A percentile compares a stretch with the other conserved stretches of the same genome.
Conservation (phyloP, 306 rosid genomes). For the Hippophae tibetana region DNA sequence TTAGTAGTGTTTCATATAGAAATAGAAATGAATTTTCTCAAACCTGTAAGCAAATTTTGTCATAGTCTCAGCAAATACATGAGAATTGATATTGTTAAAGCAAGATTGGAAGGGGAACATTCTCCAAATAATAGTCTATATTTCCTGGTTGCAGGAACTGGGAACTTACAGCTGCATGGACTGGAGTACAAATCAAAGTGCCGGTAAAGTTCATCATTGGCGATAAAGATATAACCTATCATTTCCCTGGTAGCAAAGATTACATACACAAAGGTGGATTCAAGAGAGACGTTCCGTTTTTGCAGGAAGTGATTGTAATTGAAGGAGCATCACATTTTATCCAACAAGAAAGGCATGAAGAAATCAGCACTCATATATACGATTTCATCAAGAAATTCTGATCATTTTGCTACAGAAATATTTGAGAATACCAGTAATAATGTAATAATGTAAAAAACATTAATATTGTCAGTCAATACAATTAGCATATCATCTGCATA, state of each 20-base stretch:
- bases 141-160: constrained; percentile 14
- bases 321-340: constrained; percentile 28
- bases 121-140: background rate
- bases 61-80: too few species aligned
- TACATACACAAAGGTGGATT: constrained; percentile 24
- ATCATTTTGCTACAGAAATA: background rate
- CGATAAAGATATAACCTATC: constrained; percentile 17
- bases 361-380: constrained; percentile 18
- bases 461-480: too few species aligned
- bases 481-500: too few species aligned
- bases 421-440: background rate
- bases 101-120: background rate
- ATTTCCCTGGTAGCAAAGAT: constrained; percentile 19
- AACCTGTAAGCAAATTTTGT: too few species aligned
- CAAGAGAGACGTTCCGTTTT: constrained; percentile 17
- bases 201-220: constrained; percentile 23
- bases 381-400: constrained; percentile 20
- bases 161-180: constrained; percentile 28
- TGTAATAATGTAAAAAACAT: too few species aligned
- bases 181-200: constrained; percentile 14
- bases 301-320: constrained; percentile 19
- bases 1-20: too few species aligned
- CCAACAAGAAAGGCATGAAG: constrained; percentile 24
- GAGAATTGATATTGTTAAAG: too few species aligned
- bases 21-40: too few species aligned